phyloP scores from a whole-genome alignment of 805 yeast genomes.

The Lipomyces chichibuensis region DNA sequence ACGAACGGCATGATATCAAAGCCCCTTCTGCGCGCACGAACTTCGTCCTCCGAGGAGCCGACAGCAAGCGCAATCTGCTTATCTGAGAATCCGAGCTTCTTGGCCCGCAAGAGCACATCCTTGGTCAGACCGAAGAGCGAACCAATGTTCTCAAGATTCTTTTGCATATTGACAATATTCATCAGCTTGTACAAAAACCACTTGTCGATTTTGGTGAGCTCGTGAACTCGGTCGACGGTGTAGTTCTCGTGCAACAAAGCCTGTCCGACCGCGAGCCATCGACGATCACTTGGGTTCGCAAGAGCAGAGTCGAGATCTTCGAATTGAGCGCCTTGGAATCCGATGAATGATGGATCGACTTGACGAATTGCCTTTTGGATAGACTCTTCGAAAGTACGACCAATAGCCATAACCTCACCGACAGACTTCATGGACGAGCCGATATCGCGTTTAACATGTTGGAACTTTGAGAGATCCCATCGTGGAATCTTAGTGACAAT shows the following conservation, averaged over 20 bases:
- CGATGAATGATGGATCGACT: constrained; percentile 86
- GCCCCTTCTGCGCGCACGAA: constrained; percentile 78
- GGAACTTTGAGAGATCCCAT: constrained; percentile 96
- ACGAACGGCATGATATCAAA: constrained; percentile 88
- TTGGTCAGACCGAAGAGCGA: constrained; percentile 62
- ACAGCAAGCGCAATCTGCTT: constrained; percentile 84
- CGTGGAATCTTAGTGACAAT: constrained; percentile 97
- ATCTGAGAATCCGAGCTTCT: constrained; percentile 94
- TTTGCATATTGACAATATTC: constrained; percentile 90
- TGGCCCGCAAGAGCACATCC: constrained; percentile 75
- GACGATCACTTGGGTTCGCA: constrained; percentile 88
- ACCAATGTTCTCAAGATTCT: constrained; percentile 69
- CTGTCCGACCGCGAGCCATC: constrained; percentile 98
- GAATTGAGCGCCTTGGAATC: constrained; percentile 82
- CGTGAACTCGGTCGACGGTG: constrained; percentile 89
- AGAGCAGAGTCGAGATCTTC: constrained; percentile 77
- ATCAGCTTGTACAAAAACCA: constrained; percentile 93
- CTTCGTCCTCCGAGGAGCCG: constrained; percentile 72
- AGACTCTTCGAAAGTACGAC: constrained; percentile 96
- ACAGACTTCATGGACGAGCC: constrained; percentile 98
- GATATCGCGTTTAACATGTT: constrained; percentile 88
- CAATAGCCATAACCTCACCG: constrained; percentile 99
- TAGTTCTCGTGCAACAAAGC: constrained; percentile 90
- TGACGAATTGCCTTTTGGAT: constrained; percentile 95
- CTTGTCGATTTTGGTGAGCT: constrained; percentile 86